phyloP scores from a whole-genome alignment of 169 alveolate species.

The Plasmodium malariae region DNA sequence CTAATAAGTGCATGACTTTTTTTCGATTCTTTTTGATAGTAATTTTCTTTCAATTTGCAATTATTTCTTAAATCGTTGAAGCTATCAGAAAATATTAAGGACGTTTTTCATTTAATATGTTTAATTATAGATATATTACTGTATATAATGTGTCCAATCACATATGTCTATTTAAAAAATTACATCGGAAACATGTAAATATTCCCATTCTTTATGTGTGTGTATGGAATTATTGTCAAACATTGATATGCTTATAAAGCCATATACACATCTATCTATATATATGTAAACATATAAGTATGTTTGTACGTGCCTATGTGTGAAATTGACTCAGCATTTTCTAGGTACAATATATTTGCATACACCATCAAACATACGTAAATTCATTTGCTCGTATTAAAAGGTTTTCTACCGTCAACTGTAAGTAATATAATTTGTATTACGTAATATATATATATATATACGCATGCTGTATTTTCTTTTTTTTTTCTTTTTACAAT shows the following conservation, averaged over 20 bases:
- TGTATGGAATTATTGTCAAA: not conserved
- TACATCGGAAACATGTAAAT: no score
- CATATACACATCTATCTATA: not conserved
- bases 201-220: not conserved
- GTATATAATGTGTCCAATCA: no score
- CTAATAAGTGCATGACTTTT: conserved; percentile 38
- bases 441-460: no score
- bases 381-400: no score
- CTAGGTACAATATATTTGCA: no score
- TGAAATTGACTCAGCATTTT: not conserved
- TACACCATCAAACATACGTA: no score
- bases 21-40: conserved; percentile 41
- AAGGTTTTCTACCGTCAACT: no score
- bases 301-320: not conserved
- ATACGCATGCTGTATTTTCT: no score
- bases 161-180: no score
- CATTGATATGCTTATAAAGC: not conserved
- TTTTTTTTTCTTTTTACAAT: conserved; percentile 32
- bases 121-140: not conserved
- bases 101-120: not conserved
- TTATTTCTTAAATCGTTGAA: conserved; percentile 54
- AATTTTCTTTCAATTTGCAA: conserved; percentile 55
- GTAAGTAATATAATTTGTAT: no score
- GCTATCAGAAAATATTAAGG: not conserved
- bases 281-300: not conserved